Percentiles rank a stretch among this genome's conserved stretches.
Evolutionary conservation across 352 stramenopile genomes (phyloP).

Genomic region (Phytopythium delawarense): DNA sequence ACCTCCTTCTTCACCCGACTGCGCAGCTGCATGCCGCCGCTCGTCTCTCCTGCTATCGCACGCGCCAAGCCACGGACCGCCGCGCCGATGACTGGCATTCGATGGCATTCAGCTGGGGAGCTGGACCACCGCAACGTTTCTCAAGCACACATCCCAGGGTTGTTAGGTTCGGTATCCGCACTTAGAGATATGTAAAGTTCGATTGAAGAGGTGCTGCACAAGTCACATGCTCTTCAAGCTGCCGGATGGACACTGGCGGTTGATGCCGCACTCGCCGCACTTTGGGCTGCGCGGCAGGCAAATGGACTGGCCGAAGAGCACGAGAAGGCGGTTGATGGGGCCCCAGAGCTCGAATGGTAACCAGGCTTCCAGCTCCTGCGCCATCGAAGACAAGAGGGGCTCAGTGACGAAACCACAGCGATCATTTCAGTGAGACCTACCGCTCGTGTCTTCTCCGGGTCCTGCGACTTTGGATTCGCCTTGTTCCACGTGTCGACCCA

Average conservation of each 20-base stretch:
- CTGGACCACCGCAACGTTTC: conserved; percentile 22
- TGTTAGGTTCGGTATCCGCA: conserved; percentile 1
- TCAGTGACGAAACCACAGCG: too few relatives aligned
- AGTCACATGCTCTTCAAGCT: conserved; percentile 1
- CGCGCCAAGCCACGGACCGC: background rate
- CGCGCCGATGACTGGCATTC: conserved; percentile 8
- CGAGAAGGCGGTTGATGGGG: conserved; percentile 91
- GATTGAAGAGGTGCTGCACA: background rate
- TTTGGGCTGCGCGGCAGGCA: conserved; percentile 67
- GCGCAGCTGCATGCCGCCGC: conserved; percentile 30
- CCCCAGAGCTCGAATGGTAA: conserved; percentile 88
- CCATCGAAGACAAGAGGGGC: conserved; percentile 85
- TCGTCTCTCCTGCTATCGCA: background rate
- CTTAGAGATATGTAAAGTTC: background rate
- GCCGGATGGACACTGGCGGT: conserved; percentile 71
- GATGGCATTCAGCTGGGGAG: background rate
- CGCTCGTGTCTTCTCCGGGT: conserved; percentile 91
- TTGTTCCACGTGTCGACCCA: conserved; percentile 92
- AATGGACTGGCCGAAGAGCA: conserved; percentile 95
- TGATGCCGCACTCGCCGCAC: conserved; percentile 72
- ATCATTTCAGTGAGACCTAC: conserved; percentile 13
- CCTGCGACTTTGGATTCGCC: conserved; percentile 63
- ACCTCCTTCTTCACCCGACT: conserved; percentile 12
- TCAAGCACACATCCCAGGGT: background rate
- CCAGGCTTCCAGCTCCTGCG: conserved; percentile 92